Conservation (phyloP, 805 yeast genomes). For the Hanseniaspora occidentalis region DNA sequence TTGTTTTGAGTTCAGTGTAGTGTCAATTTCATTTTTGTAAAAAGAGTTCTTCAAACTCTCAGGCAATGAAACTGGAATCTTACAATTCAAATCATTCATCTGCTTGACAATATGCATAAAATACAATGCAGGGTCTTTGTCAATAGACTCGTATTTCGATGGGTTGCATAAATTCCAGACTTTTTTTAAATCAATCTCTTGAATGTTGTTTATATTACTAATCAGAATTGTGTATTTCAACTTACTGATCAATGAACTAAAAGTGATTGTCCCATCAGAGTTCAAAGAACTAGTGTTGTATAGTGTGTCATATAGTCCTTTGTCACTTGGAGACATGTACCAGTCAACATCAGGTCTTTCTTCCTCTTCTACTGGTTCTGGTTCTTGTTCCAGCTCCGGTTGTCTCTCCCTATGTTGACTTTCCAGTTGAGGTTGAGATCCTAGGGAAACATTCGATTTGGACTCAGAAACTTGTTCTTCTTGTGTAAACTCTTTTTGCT, state of each 20-base stretch:
- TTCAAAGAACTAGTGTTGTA: constrained; percentile 41
- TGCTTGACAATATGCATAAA: constrained; percentile 86
- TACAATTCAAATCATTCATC: constrained; percentile 62
- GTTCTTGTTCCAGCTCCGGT: not conserved
- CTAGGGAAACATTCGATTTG: not conserved
- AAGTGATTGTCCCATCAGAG: constrained; percentile 75
- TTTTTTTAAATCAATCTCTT: constrained; percentile 70
- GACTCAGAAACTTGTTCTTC: not conserved
- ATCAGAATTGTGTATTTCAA: constrained; percentile 33
- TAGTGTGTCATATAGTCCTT: constrained; percentile 62
- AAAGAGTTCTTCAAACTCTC: constrained; percentile 84
- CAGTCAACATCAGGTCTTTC: constrained; percentile 55
- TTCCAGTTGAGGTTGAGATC: constrained; percentile 9
- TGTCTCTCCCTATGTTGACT: not conserved
- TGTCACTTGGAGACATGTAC: constrained; percentile 90
- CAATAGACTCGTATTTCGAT: constrained; percentile 72
- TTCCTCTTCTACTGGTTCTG: not conserved
- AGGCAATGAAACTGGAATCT: constrained; percentile 92
- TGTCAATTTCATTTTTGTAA: constrained; percentile 71
- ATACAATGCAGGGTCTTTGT: constrained; percentile 83
- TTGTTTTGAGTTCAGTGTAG: constrained; percentile 46
- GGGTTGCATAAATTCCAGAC: constrained; percentile 97
- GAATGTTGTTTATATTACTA: constrained; percentile 56
- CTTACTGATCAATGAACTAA: constrained; percentile 47
- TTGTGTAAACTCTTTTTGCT: constrained; percentile 14